A percentile compares a stretch with the other conserved stretches of the same genome.
Evolutionary conservation across 495 filamentous ascomycete species (phyloP).

Genomic region (Penicillium cinerascens): DNA sequence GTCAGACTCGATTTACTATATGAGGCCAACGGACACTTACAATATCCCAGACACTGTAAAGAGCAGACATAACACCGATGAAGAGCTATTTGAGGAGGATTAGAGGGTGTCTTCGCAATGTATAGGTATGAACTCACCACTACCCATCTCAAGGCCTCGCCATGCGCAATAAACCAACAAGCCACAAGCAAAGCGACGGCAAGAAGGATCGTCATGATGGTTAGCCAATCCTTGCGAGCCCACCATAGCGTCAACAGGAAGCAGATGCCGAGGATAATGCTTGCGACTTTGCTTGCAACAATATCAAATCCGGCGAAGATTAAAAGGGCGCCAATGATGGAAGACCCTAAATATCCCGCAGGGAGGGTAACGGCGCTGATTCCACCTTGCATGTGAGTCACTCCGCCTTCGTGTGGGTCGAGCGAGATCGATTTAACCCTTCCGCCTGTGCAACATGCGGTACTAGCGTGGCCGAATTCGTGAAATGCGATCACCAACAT

Average conservation of each 20-base stretch:
- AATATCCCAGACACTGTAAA: slow-evolving; percentile 85
- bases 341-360: slow-evolving; percentile 72
- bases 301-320: slow-evolving; percentile 81
- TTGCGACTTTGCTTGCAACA: slow-evolving; percentile 73
- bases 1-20: neutral
- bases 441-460: slow-evolving; percentile 68
- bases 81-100: slow-evolving; percentile 46
- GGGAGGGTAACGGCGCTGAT: slow-evolving; percentile 68
- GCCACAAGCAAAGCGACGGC: slow-evolving; percentile 68
- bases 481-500: slow-evolving; percentile 86
- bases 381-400: slow-evolving; percentile 78
- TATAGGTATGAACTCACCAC: slow-evolving; percentile 42
- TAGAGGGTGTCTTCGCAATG: neutral
- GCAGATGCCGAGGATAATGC: slow-evolving; percentile 65
- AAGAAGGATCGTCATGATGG: slow-evolving; percentile 62
- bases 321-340: slow-evolving; percentile 70
- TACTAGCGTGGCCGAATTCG: slow-evolving; percentile 76
- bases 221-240: slow-evolving; percentile 74
- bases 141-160: slow-evolving; percentile 67
- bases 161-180: slow-evolving; percentile 78
- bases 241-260: slow-evolving; percentile 78
- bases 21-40: slow-evolving; percentile 38
- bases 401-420: slow-evolving; percentile 68
- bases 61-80: slow-evolving; percentile 73
- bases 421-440: slow-evolving; percentile 68